These are phyloP conservation scores for Mortierella sp. DNA, from an alignment of 371 early-diverging fungal species.

Conservation along the genomic window DNA sequence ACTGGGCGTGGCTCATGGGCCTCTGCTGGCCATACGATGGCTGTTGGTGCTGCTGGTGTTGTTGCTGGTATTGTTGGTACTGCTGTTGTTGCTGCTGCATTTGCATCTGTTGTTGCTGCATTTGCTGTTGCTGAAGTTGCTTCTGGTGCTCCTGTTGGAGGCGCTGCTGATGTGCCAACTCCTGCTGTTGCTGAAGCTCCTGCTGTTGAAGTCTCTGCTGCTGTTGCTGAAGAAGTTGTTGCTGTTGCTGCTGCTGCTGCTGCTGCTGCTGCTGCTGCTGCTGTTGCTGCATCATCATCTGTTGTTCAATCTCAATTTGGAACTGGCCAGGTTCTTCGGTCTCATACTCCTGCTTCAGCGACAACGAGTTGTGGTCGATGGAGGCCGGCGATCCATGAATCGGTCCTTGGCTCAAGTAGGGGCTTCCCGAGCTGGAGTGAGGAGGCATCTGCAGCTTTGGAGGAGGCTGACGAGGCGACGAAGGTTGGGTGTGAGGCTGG, in stretches of 20 bases:
- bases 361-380: conserved; percentile 22
- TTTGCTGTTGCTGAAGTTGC: conserved; percentile 42
- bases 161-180: conserved; percentile 49
- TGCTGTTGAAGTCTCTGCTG: conserved; percentile 45
- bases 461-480: conserved; percentile 47
- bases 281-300: conserved; percentile 40
- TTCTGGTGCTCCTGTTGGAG: conserved; percentile 51
- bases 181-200: conserved; percentile 32
- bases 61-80: conserved; percentile 50
- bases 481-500: conserved; percentile 30
- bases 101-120: conserved; percentile 56
- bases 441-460: conserved; percentile 52
- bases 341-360: conserved; percentile 53
- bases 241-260: conserved; percentile 28
- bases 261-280: conserved; percentile 33
- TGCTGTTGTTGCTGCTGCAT: conserved; percentile 23
- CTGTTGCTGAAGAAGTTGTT: conserved; percentile 22
- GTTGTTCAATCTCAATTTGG: conserved; percentile 51
- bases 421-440: conserved; percentile 17
- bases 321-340: conserved; percentile 41
- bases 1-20: conserved; percentile 11
- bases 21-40: background rate
- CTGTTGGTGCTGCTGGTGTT: conserved; percentile 50
- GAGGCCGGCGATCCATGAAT: conserved; percentile 27
- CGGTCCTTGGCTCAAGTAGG: conserved; percentile 21